Conservation (phyloP, 1,139 yeast species). For the Zhuliangozyma parablackwelliae region DNA sequence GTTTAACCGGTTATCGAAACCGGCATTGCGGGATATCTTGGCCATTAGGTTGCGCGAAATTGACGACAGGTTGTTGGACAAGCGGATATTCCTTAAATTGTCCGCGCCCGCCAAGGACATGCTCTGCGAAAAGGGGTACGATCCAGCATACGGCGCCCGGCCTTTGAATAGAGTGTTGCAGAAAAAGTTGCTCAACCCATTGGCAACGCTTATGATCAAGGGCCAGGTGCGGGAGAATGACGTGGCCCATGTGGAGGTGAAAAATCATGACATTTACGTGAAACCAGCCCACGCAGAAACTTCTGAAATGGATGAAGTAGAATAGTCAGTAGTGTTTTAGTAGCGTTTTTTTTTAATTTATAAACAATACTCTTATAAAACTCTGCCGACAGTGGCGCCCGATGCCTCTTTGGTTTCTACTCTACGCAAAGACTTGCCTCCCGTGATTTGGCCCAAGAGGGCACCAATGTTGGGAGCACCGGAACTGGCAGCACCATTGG, state of each 20-base stretch:
- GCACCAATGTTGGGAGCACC: conserved; percentile 41
- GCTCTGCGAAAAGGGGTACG: conserved; percentile 83
- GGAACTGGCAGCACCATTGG: conserved; percentile 14
- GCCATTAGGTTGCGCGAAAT: conserved; percentile 80
- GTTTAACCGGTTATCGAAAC: conserved; percentile 80
- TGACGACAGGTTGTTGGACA: conserved; percentile 69
- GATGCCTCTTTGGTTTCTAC: conserved; percentile 46
- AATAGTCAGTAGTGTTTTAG: too few relatives aligned
- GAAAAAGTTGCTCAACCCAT: conserved; percentile 75
- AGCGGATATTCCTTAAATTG: conserved; percentile 65
- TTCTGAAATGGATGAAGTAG: conserved; percentile 6
- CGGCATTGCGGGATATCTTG: conserved; percentile 70
- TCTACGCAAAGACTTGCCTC: conserved; percentile 46
- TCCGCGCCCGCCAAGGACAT: conserved; percentile 64
- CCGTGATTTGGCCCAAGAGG: conserved; percentile 53
- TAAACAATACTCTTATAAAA: conserved; percentile 21
- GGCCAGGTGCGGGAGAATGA: conserved; percentile 77
- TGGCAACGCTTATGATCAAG: conserved; percentile 73
- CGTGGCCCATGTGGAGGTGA: conserved; percentile 41
- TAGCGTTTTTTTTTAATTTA: background rate
- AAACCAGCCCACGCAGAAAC: conserved; percentile 41
- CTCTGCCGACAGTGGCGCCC: conserved; percentile 49
- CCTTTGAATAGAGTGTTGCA: conserved; percentile 90
- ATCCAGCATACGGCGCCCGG: conserved; percentile 89
- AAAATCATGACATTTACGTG: conserved; percentile 28